These are phyloP conservation scores for Calonectria henricotiae DNA, from an alignment of 2,329 filamentous ascomycete species.

Conservation along the genomic window DNA sequence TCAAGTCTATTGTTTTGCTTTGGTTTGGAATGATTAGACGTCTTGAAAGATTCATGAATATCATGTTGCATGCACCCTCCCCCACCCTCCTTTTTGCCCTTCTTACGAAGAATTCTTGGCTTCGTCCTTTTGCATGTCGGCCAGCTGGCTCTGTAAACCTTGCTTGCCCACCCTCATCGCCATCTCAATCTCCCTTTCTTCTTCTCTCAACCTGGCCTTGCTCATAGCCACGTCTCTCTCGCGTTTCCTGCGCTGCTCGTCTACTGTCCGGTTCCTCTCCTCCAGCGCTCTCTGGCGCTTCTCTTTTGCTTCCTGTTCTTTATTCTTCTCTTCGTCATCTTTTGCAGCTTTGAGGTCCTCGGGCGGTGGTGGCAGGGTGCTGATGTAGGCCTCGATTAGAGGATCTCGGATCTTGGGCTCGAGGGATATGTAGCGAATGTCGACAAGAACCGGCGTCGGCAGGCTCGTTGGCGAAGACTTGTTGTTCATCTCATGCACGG, in stretches of 20 bases:
- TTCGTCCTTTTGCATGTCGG: slow-evolving; percentile 51
- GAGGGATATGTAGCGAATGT: slow-evolving; percentile 80
- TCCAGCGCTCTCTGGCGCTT: slow-evolving; percentile 78
- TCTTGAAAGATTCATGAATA: slow-evolving; percentile 35
- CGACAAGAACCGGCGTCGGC: slow-evolving; percentile 75
- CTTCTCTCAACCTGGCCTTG: slow-evolving; percentile 75
- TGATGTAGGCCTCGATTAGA: slow-evolving; percentile 78
- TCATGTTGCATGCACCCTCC: slow-evolving; percentile 9
- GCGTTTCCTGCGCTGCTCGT: slow-evolving; percentile 75
- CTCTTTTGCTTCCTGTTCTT: slow-evolving; percentile 67
- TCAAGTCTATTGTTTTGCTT: slow-evolving; percentile 1
- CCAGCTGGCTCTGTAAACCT: slow-evolving; percentile 76
- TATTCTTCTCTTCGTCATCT: slow-evolving; percentile 69
- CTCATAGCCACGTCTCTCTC: slow-evolving; percentile 74
- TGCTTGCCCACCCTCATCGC: slow-evolving; percentile 80
- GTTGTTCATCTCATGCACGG: slow-evolving; percentile 73
- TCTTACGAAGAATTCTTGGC: slow-evolving; percentile 43
- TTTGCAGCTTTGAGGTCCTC: slow-evolving; percentile 60
- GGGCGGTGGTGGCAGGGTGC: slow-evolving; percentile 74
- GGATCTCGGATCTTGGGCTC: slow-evolving; percentile 74
- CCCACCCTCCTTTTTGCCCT: background rate
- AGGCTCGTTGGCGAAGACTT: slow-evolving; percentile 71
- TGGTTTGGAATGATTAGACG: slow-evolving; percentile 5
- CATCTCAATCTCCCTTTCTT: slow-evolving; percentile 77
- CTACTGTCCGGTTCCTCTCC: slow-evolving; percentile 75